Evolutionary conservation across 768 basidiomycete genomes (phyloP).

Genomic region (Infundibulicybe gibba): DNA sequence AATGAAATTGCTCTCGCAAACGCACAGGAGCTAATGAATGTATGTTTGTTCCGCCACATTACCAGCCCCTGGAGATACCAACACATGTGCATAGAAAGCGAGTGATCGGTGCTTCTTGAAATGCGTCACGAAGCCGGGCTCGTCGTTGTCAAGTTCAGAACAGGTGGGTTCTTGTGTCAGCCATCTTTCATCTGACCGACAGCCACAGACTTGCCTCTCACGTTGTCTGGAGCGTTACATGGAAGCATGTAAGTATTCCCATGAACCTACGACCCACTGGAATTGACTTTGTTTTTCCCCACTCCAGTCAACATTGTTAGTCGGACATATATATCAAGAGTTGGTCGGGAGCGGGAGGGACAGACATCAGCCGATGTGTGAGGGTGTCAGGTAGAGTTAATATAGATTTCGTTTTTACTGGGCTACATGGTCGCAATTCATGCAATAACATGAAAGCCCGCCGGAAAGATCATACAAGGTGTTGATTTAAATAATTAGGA

Average conservation of each 20-base stretch:
- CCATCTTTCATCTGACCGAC: conserved; percentile 5
- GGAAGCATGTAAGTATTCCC: conserved; percentile 68
- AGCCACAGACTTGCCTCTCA: conserved; percentile 64
- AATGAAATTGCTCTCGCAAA: conserved; percentile 70
- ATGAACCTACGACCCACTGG: neutral
- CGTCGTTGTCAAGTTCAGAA: conserved; percentile 65
- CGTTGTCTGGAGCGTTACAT: conserved; percentile 80
- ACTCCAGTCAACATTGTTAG: conserved; percentile 77
- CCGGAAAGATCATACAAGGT: no score
- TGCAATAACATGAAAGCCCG: no score
- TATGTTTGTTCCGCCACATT: conserved; percentile 23
- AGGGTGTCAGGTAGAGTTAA: no score
- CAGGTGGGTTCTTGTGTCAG: conserved; percentile 43
- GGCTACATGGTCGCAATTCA: no score
- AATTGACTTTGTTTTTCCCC: conserved; percentile 1
- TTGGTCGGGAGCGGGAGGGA: conserved; percentile 48
- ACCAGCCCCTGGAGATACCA: neutral
- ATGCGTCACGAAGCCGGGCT: conserved; percentile 74
- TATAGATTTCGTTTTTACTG: no score
- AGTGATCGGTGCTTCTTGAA: conserved; percentile 76
- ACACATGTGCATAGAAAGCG: conserved; percentile 50
- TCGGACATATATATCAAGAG: conserved; percentile 58
- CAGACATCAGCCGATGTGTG: neutral
- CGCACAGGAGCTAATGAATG: conserved; percentile 81
- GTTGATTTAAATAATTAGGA: no score